A percentile compares a stretch with the other conserved stretches of the same genome.
Evolutionary conservation across 2,329 filamentous ascomycete genomes (phyloP).

Genomic region (Arthrinium puccinioides): DNA sequence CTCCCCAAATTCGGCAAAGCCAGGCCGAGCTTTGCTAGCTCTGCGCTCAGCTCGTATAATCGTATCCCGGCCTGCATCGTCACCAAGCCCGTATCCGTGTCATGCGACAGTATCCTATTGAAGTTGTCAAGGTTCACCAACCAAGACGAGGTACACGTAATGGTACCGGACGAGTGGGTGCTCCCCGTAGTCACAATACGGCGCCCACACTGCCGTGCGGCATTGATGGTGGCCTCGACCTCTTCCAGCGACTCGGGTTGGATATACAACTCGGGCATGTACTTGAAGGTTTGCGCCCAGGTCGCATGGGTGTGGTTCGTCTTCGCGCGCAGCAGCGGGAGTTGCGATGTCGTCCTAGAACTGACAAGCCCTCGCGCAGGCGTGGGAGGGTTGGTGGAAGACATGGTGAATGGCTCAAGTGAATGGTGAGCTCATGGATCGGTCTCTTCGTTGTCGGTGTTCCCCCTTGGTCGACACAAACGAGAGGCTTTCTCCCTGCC

Average conservation of each 20-base stretch:
- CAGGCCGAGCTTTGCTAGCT: slow-evolving; percentile 67
- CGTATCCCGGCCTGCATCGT: slow-evolving; percentile 86
- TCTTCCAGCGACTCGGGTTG: slow-evolving; percentile 73
- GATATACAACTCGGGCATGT: slow-evolving; percentile 83
- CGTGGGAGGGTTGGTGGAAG: neutral
- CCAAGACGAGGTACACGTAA: slow-evolving; percentile 93
- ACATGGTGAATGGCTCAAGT: too few species aligned
- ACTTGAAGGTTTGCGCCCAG: slow-evolving; percentile 91
- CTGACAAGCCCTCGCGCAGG: neutral
- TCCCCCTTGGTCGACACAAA: too few species aligned
- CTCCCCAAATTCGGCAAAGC: slow-evolving; percentile 90
- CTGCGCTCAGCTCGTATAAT: slow-evolving; percentile 63
- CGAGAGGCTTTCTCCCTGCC: too few species aligned
- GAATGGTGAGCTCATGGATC: too few species aligned
- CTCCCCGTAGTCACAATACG: slow-evolving; percentile 83
- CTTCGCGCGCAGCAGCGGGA: slow-evolving; percentile 1
- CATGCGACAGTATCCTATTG: slow-evolving; percentile 62
- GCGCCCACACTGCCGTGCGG: slow-evolving; percentile 74
- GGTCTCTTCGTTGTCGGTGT: too few species aligned
- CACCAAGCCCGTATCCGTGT: slow-evolving; percentile 58
- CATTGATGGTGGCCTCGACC: slow-evolving; percentile 73
- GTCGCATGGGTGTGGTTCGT: slow-evolving; percentile 68
- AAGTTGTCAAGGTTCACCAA: slow-evolving; percentile 88
- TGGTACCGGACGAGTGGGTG: slow-evolving; percentile 82
- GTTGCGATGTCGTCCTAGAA: neutral